phyloP scores from a whole-genome alignment of 2,329 filamentous ascomycete species.

The Monosporascus cannonballus region DNA sequence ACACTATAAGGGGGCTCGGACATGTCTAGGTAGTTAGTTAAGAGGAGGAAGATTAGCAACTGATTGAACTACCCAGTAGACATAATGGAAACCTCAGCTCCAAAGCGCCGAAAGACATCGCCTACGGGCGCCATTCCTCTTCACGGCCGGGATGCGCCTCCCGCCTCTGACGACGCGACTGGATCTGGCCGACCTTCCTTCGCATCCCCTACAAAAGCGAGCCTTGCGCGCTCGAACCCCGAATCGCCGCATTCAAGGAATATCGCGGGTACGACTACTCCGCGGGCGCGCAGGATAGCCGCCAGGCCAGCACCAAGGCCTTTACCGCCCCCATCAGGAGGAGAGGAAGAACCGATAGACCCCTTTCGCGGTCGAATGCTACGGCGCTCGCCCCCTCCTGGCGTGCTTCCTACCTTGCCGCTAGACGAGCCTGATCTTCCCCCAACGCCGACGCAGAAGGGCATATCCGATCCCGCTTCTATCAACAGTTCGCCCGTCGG shows the following conservation, averaged over 20 bases:
- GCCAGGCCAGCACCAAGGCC: conserved; percentile 39
- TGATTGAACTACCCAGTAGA: background rate
- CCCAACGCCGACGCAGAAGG: conserved; percentile 45
- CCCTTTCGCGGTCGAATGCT: conserved; percentile 33
- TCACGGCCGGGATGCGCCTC: conserved; percentile 10
- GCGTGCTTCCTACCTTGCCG: conserved; percentile 24
- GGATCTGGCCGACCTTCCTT: conserved; percentile 44
- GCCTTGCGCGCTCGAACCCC: conserved; percentile 55
- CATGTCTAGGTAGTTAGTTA: too few relatives aligned
- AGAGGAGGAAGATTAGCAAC: too few relatives aligned
- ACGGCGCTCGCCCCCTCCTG: conserved; percentile 30
- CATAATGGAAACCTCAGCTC: conserved; percentile 50
- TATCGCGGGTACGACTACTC: conserved; percentile 27
- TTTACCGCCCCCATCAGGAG: conserved; percentile 38
- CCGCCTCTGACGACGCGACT: conserved; percentile 14
- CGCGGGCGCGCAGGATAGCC: conserved; percentile 33
- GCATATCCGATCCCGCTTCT: conserved; percentile 41
- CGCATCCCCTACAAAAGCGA: conserved; percentile 61
- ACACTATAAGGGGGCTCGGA: too few relatives aligned
- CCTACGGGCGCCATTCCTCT: conserved; percentile 41
- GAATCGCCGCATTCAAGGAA: conserved; percentile 27
- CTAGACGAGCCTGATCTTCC: conserved; percentile 59
- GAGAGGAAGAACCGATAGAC: conserved; percentile 36
- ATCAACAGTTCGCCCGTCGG: conserved; percentile 50
- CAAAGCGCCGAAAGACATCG: conserved; percentile 60